Percentiles rank a stretch among this genome's conserved stretches.
Evolutionary conservation across 805 yeast genomes (phyloP).

Genomic region (Yamadazyma paraphyllophila): DNA sequence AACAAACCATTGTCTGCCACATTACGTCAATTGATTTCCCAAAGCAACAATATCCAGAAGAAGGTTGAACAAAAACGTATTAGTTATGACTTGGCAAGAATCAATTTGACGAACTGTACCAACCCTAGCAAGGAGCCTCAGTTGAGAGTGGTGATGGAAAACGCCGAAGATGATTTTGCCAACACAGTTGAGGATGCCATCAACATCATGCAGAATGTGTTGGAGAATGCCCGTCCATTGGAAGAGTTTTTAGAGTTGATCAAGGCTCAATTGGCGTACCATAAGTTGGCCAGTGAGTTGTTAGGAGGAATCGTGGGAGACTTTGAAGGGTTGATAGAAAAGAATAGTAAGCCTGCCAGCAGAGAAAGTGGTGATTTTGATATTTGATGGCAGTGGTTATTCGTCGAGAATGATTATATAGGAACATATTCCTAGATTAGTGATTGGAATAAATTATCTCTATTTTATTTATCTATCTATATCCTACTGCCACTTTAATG

Average conservation of each 20-base stretch:
- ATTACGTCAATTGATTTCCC: conserved; percentile 56
- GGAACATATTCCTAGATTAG: too few relatives aligned
- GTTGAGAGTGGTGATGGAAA: conserved; percentile 72
- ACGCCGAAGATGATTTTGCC: conserved; percentile 86
- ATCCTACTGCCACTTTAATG: conserved; percentile 20
- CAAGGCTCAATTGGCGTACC: conserved; percentile 78
- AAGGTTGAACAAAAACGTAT: conserved; percentile 76
- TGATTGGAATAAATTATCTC: too few relatives aligned
- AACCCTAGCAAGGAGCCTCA: conserved; percentile 61
- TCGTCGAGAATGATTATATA: too few relatives aligned
- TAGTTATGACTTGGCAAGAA: conserved; percentile 75
- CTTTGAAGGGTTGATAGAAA: conserved; percentile 58
- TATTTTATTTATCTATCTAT: conserved; percentile 1
- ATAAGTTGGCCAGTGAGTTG: conserved; percentile 68
- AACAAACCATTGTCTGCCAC: conserved; percentile 65
- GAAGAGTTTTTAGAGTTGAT: conserved; percentile 66
- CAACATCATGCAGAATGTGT: conserved; percentile 74
- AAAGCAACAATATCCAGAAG: conserved; percentile 66
- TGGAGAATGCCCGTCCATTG: conserved; percentile 67
- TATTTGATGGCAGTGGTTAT: conserved; percentile 16
- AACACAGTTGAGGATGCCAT: conserved; percentile 88
- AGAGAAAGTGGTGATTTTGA: conserved; percentile 35
- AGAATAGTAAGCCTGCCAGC: conserved; percentile 23
- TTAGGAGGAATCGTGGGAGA: conserved; percentile 64
- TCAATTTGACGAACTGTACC: conserved; percentile 36